These are phyloP conservation scores for Hericium coralloides DNA, from an alignment of 768 basidiomycete species.

Conservation along the genomic window DNA sequence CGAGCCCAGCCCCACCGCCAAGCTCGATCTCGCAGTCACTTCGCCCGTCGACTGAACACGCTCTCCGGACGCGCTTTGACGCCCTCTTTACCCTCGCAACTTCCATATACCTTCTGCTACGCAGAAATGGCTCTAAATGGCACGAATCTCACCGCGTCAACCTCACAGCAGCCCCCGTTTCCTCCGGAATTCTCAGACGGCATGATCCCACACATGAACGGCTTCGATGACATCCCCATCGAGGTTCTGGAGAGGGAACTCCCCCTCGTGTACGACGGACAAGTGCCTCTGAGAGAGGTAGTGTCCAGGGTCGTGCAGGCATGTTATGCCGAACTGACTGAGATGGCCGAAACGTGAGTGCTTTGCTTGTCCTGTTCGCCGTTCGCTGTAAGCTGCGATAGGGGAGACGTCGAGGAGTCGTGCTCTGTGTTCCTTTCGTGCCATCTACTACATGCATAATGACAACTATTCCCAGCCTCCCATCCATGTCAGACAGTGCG, in stretches of 20 bases:
- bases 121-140: background rate
- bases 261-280: conserved; percentile 63
- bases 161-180: background rate
- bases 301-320: conserved; percentile 70
- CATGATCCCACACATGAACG: conserved; percentile 16
- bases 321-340: conserved; percentile 76
- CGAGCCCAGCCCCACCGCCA: no score
- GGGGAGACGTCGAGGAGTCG: background rate
- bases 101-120: background rate
- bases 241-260: conserved; percentile 68
- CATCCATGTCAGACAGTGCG: conserved; percentile 68
- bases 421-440: background rate
- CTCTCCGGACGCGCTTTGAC: no score
- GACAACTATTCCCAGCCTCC: conserved; percentile 17
- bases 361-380: background rate
- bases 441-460: background rate
- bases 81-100: no score
- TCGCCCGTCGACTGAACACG: no score
- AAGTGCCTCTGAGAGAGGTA: conserved; percentile 63
- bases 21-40: no score
- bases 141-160: conserved; percentile 1
- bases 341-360: conserved; percentile 79
- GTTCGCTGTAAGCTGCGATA: background rate
- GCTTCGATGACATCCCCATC: conserved; percentile 29
- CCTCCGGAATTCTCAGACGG: background rate